Conservation (phyloP, 2,329 filamentous ascomycete genomes). For the Aspergillus neotritici region DNA sequence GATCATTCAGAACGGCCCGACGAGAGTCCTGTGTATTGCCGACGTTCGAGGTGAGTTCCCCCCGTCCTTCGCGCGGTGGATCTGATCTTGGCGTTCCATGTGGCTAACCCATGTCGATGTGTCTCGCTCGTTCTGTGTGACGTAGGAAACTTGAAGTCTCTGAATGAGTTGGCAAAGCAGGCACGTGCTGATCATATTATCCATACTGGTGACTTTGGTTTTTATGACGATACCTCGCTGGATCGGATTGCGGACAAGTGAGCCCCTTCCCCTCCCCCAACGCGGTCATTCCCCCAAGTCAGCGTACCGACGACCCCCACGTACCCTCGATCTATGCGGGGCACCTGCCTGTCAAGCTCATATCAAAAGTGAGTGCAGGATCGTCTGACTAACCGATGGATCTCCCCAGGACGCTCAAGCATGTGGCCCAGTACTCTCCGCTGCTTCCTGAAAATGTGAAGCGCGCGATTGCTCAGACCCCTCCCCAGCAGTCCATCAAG, state of each 20-base stretch:
- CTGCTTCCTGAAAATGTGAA: conserved; percentile 74
- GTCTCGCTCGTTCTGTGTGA: conserved; percentile 14
- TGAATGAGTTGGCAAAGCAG: conserved; percentile 93
- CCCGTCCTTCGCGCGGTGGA: neutral
- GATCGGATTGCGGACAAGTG: conserved; percentile 98
- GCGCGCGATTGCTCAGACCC: conserved; percentile 60
- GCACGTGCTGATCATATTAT: conserved; percentile 96
- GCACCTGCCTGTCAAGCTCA: neutral
- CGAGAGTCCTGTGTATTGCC: conserved; percentile 46
- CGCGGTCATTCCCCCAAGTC: too few species aligned
- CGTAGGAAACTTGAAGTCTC: conserved; percentile 83
- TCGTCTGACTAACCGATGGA: conserved; percentile 13
- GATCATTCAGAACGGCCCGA: conserved; percentile 44
- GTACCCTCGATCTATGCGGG: conserved; percentile 1
- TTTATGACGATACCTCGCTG: conserved; percentile 93
- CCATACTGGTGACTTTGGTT: conserved; percentile 97
- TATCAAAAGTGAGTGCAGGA: neutral
- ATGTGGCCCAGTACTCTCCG: conserved; percentile 97
- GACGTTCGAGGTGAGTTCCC: conserved; percentile 44
- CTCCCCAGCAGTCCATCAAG: conserved; percentile 68
- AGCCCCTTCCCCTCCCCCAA: conserved; percentile 30
- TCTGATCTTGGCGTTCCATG: conserved; percentile 2
- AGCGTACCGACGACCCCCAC: neutral
- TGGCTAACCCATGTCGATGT: conserved; percentile 16
- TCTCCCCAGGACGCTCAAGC: conserved; percentile 74